phyloP scores from a whole-genome alignment of 176 grass and related monocot genomes.

The Neostapfia colusana region DNA sequence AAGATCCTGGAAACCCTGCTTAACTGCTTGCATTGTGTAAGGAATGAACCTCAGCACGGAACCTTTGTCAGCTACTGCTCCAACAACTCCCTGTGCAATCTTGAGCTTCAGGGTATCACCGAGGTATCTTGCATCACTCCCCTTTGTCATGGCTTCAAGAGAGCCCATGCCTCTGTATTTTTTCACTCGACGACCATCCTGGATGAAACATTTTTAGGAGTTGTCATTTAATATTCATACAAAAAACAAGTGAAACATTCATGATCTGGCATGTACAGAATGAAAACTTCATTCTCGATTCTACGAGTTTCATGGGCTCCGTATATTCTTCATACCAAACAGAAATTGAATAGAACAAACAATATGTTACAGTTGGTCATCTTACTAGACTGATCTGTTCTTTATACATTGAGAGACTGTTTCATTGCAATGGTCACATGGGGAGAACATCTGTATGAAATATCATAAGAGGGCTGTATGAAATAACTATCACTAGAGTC shows the following conservation, averaged over 20 bases:
- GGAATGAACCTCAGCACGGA: conserved; percentile 91
- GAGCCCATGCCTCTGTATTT: conserved; percentile 99
- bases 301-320: too few species aligned
- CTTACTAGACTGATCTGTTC: conserved; percentile 15
- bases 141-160: conserved; percentile 92
- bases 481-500: background rate
- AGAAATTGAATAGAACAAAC: background rate
- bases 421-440: conserved; percentile 7
- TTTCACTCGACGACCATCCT: conserved; percentile 74
- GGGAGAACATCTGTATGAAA: conserved; percentile 25
- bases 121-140: conserved; percentile 87
- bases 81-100: conserved; percentile 89
- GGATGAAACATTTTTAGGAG: conserved; percentile 26
- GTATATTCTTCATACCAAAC: background rate
- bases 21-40: conserved; percentile 96
- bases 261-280: too few species aligned
- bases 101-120: conserved; percentile 95
- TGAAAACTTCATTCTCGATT: too few species aligned
- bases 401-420: conserved; percentile 2
- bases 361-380: conserved; percentile 1
- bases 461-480: background rate
- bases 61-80: conserved; percentile 88
- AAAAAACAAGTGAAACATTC: background rate
- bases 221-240: background rate
- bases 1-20: conserved; percentile 96